phyloP scores from a whole-genome alignment of 352 stramenopile species.

The Pythium insidiosum region DNA sequence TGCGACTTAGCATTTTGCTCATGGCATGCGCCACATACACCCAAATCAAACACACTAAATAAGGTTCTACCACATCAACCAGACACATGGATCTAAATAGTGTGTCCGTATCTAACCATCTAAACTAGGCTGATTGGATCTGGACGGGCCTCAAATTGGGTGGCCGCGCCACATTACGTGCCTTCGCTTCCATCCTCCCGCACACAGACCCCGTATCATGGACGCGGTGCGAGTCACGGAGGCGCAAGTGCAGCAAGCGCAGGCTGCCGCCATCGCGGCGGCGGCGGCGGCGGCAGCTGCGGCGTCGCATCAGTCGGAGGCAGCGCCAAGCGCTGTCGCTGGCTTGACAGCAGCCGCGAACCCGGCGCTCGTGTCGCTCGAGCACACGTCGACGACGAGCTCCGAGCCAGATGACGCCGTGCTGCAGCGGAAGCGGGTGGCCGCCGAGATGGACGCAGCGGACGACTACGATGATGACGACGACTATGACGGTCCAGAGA shows the following conservation, averaged over 20 bases:
- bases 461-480: conserved; percentile 34
- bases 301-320: not conserved
- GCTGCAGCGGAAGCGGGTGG: conserved; percentile 24
- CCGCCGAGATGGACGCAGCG: conserved; percentile 18
- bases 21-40: too few relatives aligned
- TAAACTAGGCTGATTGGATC: too few relatives aligned
- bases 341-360: too few relatives aligned
- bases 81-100: too few relatives aligned
- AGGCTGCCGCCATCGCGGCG: too few relatives aligned
- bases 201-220: not conserved
- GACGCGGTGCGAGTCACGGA: conserved; percentile 1
- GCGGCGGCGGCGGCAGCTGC: too few relatives aligned
- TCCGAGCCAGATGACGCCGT: too few relatives aligned
- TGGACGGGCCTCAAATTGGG: conserved; percentile 17
- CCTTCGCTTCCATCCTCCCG: conserved; percentile 2
- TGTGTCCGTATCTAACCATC: too few relatives aligned
- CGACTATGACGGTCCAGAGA: conserved; percentile 23
- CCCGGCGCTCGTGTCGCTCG: conserved; percentile 25
- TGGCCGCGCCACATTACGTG: conserved; percentile 3
- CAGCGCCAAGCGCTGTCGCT: not conserved
- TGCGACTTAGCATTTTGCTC: too few relatives aligned
- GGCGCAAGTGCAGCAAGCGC: too few relatives aligned
- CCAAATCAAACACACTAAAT: conserved; percentile 1
- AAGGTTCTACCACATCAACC: not conserved
- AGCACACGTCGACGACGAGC: conserved; percentile 21